Evolutionary conservation across 2,329 filamentous ascomycete genomes (phyloP).

Genomic region (Sarocladiaceae sp.): DNA sequence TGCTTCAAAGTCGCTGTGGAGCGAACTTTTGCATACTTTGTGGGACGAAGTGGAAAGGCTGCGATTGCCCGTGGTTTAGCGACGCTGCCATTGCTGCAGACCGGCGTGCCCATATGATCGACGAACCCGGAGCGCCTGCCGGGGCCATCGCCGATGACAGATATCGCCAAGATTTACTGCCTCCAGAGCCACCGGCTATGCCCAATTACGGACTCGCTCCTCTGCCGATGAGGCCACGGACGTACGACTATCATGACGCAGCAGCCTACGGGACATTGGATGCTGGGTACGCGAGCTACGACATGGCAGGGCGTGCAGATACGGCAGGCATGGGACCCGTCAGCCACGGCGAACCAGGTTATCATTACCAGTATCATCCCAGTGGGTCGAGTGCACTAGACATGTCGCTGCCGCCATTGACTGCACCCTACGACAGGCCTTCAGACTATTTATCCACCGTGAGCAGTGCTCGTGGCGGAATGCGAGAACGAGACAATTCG

Average conservation of each 20-base stretch:
- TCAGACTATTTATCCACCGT: constrained; percentile 38
- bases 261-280: constrained; percentile 26
- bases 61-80: constrained; percentile 76
- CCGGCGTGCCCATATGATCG: constrained; percentile 45
- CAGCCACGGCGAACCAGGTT: no score
- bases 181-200: constrained; percentile 21
- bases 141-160: constrained; percentile 17
- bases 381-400: constrained; percentile 15
- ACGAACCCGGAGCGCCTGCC: constrained; percentile 31
- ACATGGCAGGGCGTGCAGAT: no score
- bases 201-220: constrained; percentile 12
- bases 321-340: constrained; percentile 19
- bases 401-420: background rate
- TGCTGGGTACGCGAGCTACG: constrained; percentile 16
- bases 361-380: constrained; percentile 13
- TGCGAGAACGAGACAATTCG: constrained; percentile 34
- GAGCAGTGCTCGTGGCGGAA: constrained; percentile 35
- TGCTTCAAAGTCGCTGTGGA: constrained; percentile 55
- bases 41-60: constrained; percentile 74
- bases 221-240: constrained; percentile 18
- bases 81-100: constrained; percentile 48
- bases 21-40: constrained; percentile 87
- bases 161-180: constrained; percentile 18
- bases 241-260: constrained; percentile 39
- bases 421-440: constrained; percentile 19